Percentiles rank a stretch among this genome's conserved stretches.
Conservation (phyloP, 371 early-diverging fungal genomes). For the Apophysomyces trapeziformis region DNA sequence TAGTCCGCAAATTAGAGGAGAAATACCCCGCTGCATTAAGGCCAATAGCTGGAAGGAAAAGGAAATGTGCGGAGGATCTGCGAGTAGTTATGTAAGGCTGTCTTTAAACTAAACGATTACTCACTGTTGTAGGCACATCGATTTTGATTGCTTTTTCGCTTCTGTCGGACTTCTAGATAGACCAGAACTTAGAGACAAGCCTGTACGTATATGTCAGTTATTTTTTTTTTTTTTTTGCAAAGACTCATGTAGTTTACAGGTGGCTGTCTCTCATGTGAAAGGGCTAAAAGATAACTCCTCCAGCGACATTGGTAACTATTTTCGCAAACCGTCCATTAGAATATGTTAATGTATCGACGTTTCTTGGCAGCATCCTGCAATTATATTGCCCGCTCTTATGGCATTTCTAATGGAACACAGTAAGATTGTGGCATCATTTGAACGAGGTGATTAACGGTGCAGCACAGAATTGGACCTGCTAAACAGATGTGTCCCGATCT, state of each 20-base stretch:
- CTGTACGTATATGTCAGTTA: slow-evolving; percentile 50
- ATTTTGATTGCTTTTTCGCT: slow-evolving; percentile 95
- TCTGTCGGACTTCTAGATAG: slow-evolving; percentile 75
- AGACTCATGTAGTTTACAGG: slow-evolving; percentile 18
- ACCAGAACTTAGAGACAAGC: slow-evolving; percentile 64
- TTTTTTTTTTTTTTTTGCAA: background rate
- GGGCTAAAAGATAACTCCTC: slow-evolving; percentile 35
- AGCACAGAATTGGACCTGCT: slow-evolving; percentile 50
- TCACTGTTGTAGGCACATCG: slow-evolving; percentile 73
- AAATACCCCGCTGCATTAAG: slow-evolving; percentile 20
- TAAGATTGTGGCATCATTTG: slow-evolving; percentile 22
- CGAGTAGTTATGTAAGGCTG: slow-evolving; percentile 38
- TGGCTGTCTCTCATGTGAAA: slow-evolving; percentile 49
- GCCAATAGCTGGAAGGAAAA: slow-evolving; percentile 9
- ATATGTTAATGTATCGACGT: background rate
- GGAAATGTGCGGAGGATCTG: slow-evolving; percentile 10
- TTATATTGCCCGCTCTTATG: slow-evolving; percentile 75
- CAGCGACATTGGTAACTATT: slow-evolving; percentile 42
- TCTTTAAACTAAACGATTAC: background rate
- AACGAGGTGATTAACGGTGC: background rate
- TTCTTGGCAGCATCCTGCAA: slow-evolving; percentile 70
- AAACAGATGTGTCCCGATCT: slow-evolving; percentile 66
- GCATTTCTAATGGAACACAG: slow-evolving; percentile 78
- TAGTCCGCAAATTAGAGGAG: slow-evolving; percentile 46
- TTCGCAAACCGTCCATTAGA: slow-evolving; percentile 39